These are phyloP conservation scores for Sugiyamaella lignohabitans DNA, from an alignment of 805 yeast genomes.

Conservation along the genomic window DNA sequence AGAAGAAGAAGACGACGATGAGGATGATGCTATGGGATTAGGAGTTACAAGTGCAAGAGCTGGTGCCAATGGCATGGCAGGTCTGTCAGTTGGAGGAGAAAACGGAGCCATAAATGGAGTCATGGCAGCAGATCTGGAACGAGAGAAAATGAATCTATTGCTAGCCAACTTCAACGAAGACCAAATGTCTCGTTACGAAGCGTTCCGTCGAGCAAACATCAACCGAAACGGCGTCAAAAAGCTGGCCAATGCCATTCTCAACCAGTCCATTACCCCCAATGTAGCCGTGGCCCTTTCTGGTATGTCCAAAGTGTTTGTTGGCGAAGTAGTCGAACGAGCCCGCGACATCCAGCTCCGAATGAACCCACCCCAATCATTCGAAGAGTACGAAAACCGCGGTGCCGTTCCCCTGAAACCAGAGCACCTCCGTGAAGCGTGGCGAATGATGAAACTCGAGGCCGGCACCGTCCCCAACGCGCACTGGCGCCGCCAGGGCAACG, in stretches of 20 bases:
- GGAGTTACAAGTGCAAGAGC: not conserved
- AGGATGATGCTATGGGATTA: constrained; percentile 6
- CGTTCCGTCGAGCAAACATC: constrained; percentile 70
- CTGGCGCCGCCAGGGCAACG: constrained; percentile 68
- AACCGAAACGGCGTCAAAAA: constrained; percentile 72
- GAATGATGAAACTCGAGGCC: constrained; percentile 61
- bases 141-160: constrained; percentile 41
- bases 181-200: constrained; percentile 83
- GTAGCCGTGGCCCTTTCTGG: constrained; percentile 80
- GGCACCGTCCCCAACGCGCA: constrained; percentile 55
- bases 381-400: constrained; percentile 20
- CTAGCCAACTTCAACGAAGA: constrained; percentile 69
- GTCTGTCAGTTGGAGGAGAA: not conserved
- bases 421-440: constrained; percentile 85
- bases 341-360: constrained; percentile 56
- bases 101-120: constrained; percentile 1
- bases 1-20: constrained; percentile 18
- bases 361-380: constrained; percentile 30
- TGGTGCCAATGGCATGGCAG: not conserved
- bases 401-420: constrained; percentile 64
- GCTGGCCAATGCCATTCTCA: constrained; percentile 68
- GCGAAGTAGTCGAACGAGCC: constrained; percentile 81
- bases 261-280: constrained; percentile 72
- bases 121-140: constrained; percentile 22
- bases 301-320: constrained; percentile 80